phyloP scores from a whole-genome alignment of 129 eudicot species.

The Centrapalus pauciflorus region DNA sequence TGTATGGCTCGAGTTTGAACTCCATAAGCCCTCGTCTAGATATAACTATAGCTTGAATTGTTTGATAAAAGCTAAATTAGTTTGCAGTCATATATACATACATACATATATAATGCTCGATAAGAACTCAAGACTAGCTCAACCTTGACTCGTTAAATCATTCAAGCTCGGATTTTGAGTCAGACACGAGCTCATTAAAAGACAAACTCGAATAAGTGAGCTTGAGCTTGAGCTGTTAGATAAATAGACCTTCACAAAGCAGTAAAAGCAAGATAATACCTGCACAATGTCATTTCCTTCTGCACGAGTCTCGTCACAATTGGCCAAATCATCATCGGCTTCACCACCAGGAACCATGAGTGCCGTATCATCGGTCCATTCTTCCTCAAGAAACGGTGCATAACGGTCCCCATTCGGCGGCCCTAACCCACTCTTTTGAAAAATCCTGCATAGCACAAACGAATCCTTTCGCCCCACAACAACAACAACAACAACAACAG shows the following conservation, averaged over 20 bases:
- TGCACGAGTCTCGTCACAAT: conserved; percentile 56
- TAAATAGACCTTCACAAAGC: conserved; percentile 1
- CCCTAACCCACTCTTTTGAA: conserved; percentile 86
- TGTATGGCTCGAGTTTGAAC: too few relatives aligned
- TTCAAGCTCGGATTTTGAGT: too few relatives aligned
- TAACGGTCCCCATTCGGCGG: conserved; percentile 94
- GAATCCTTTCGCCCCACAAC: conserved; percentile 50
- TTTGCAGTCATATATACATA: too few relatives aligned
- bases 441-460: conserved; percentile 87
- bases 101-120: too few relatives aligned
- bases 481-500: conserved; percentile 24
- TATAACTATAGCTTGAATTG: too few relatives aligned
- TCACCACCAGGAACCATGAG: conserved; percentile 75
- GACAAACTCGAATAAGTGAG: too few relatives aligned
- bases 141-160: too few relatives aligned
- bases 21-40: too few relatives aligned
- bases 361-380: conserved; percentile 77
- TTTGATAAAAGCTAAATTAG: too few relatives aligned
- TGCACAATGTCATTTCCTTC: conserved; percentile 49
- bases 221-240: too few relatives aligned
- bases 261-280: conserved; percentile 28
- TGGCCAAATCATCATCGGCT: conserved; percentile 58
- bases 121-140: too few relatives aligned
- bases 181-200: too few relatives aligned
- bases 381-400: conserved; percentile 93